Evolutionary conservation across 306 rosid genomes (phyloP), one percentile per base, ranked within the genome.

Genomic region (Nissolia schottii): DNA sequence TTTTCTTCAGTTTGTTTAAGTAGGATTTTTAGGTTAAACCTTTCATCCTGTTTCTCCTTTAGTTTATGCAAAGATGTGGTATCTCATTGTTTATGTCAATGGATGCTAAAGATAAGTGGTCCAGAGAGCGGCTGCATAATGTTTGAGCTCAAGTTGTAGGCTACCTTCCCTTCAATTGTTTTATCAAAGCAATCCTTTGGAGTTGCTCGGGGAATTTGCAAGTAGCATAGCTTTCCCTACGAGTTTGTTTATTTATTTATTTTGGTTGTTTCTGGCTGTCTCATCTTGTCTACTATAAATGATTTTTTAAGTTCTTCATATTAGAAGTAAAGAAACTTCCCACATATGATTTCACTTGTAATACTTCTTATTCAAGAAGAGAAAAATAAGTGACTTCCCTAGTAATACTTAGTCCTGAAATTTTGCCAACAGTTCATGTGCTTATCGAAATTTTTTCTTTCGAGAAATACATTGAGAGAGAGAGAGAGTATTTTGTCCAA

Each of bases 21-120:
- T 31, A 34, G 64, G 32, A 1, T 62, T 57, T 32, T 34, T 18
- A n/a, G 43, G 50, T 45, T 72, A 32, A 34, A 40, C 27, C 22
- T 60, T 51, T 35, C 28, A 3, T 51, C 64, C 64, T 55, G 65
- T 77, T 66, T 70, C 38, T 34, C 61, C 53, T 71, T n/a, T 81
- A 69, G 25, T 31, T 29, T 66, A 28, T 50, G 71, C 41, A 70
- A 76, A 58, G n/a, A 32, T n/a, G 63, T 2, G 8, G 22, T 25
- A 37, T 45, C 22, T 6, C 25, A 35, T 27, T 56, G 64, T 70
- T 16, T 48, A 23, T 56, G 37, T 45, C 40, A 37, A 25, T 61
- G 55, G 50, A 15, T 62, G 43, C 29, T 40, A 32, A 35, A 45
- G 70, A 69, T 51, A 61, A 61, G 31, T 74, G 46, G 10, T 40